A percentile compares a stretch with the other conserved stretches of the same genome.
Evolutionary conservation across 176 grass and related monocot genomes (phyloP).

Genomic region (Panicum miliaceum): DNA sequence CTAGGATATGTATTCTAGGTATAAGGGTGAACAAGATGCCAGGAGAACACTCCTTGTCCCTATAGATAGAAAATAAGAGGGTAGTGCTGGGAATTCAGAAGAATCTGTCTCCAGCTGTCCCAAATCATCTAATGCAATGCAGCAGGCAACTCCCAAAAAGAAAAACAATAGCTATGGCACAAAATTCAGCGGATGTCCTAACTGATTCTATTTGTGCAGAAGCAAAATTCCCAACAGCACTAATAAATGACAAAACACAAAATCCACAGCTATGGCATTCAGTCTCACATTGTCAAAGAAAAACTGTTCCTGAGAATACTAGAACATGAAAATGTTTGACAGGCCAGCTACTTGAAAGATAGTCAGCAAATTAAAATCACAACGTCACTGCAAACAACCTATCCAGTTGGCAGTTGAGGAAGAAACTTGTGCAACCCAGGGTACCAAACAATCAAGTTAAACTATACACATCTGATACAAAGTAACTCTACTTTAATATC

Average conservation of each 20-base stretch:
- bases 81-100: background rate
- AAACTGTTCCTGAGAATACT: background rate
- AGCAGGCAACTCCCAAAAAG: background rate
- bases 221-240: background rate
- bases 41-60: background rate
- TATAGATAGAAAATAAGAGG: background rate
- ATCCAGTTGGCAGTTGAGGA: conserved; percentile 4
- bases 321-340: conserved; percentile 22
- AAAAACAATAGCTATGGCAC: background rate
- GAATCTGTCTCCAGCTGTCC: background rate
- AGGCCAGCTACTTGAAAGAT: background rate
- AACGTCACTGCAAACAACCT: background rate
- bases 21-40: background rate
- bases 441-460: background rate
- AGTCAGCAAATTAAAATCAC: background rate
- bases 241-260: background rate
- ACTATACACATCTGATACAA: background rate
- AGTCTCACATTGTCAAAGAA: conserved; percentile 5
- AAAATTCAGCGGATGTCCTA: background rate
- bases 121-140: conserved; percentile 16
- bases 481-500: background rate
- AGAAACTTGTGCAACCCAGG: conserved; percentile 18
- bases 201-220: background rate
- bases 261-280: background rate
- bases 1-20: background rate